phyloP scores from a whole-genome alignment of 164 flowering plant species.

The Chimonanthus praecox region DNA sequence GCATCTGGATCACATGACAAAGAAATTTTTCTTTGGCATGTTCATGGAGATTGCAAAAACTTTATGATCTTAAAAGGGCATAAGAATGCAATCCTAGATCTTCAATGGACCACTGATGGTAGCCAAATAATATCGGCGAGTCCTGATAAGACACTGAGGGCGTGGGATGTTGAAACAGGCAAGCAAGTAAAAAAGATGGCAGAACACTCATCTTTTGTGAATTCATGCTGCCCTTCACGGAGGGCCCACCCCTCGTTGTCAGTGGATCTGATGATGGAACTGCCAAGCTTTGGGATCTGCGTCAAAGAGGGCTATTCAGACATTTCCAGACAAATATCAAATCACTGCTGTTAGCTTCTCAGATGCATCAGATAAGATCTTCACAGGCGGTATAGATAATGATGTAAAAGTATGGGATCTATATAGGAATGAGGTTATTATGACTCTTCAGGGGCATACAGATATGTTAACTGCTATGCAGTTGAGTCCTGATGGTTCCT shows the following conservation, averaged over 20 bases:
- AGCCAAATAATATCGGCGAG: slow-evolving; percentile 90
- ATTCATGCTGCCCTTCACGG: slow-evolving; percentile 87
- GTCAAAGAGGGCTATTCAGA: slow-evolving; percentile 94
- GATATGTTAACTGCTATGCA: slow-evolving; percentile 94
- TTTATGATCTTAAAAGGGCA: slow-evolving; percentile 93
- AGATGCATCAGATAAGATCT: slow-evolving; percentile 93
- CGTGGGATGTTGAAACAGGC: slow-evolving; percentile 98
- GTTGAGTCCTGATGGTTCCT: slow-evolving; percentile 98
- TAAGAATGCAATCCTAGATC: slow-evolving; percentile 91
- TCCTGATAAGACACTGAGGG: slow-evolving; percentile 91
- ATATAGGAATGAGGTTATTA: slow-evolving; percentile 75
- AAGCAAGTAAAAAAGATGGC: slow-evolving; percentile 94
- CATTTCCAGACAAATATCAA: slow-evolving; percentile 93
- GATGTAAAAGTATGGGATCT: slow-evolving; percentile 95
- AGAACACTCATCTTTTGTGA: slow-evolving; percentile 86
- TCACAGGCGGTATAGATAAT: slow-evolving; percentile 88
- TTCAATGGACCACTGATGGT: slow-evolving; percentile 98
- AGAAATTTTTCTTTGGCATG: slow-evolving; percentile 92
- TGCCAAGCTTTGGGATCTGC: slow-evolving; percentile 96
- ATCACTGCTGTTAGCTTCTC: slow-evolving; percentile 91
- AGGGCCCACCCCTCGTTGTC: slow-evolving; percentile 95
- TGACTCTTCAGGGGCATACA: slow-evolving; percentile 93
- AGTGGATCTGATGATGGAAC: slow-evolving; percentile 99
- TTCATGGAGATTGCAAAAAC: slow-evolving; percentile 93
- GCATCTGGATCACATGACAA: slow-evolving; percentile 96